Base-by-base conservation (phyloP, 2,329 filamentous ascomycete species). In the Penicillium sp. region DNA sequence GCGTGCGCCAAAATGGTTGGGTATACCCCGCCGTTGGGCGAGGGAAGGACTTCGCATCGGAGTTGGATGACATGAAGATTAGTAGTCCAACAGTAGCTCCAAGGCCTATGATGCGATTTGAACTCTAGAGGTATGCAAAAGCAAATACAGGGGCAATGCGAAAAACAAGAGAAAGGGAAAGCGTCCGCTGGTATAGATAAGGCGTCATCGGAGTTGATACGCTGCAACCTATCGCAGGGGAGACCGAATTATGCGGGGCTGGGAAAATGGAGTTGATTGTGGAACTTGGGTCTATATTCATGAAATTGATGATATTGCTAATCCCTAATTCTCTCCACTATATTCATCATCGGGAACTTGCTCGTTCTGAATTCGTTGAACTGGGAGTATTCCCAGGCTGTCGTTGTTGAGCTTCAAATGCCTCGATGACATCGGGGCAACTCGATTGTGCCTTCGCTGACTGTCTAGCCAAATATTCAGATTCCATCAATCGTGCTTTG, bases 401-500 rank as follows among this genome's bases (percentile, higher is more conserved):
- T 16, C 47, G 53, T 19, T 54, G 47, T 2, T 58, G 33, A 25
- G 33, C 44, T 16, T 63, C 56, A 16, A 64, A 65, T n/a, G 19
- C 25, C 15, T 53, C 53, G n/a, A 59, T 39, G 3, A 59, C 36
- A 25, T 46, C 21, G 3, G 40, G 23, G 25, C 54, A 52, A 21
- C 51, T 52, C 2, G 54, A 52, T 34, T 52, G 49, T 5, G 53
- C 43, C 21, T 52, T 43, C 13, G 41, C 27, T 9, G 47, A 57
- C 23, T 49, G n/a, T 19, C 48, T 47, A 40, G 54, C 50, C n/a
- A 54, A 7, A 45, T 53, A 61, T 21, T 59, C 55, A 23, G 67
- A 68, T 6, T 70, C 68, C 13, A 50, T 50, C 11, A 62, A 57
- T 8, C 65, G 60, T 9, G 67, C 66, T 15, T 63, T 64, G 9